Evolutionary conservation across 2,329 filamentous ascomycete genomes (phyloP), one percentile per base, ranked within the genome.

Genomic region (Claviceps sp.): DNA sequence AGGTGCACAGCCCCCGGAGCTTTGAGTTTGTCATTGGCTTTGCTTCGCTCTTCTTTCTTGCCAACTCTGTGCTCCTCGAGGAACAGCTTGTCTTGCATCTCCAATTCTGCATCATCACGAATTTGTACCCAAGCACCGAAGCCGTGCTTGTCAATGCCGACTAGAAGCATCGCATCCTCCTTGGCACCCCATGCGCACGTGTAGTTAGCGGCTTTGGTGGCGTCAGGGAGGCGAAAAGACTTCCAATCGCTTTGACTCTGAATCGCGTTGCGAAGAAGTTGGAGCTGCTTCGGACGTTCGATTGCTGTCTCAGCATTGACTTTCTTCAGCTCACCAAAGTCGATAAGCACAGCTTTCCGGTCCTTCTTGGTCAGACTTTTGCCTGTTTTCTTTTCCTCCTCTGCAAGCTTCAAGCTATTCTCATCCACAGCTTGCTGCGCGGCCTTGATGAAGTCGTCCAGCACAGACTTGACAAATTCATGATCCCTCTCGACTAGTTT

Each of bases 51-150:
- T 61, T 93, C 90, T 66, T 97, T 97, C 71, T 94, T 93, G 66
- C 95, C 93, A 17, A 97, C 91, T n/a, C 91, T 86, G 66, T 97
- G 90, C 67, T 98, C 94, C 65, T 98, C 93, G 1, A 98, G 72
- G 71, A 95, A 98, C 65, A 97, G 87, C 63, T 96, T 97, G 61
- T 95, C 89, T 1, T 74, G 72, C 71, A 98, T 83, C 8, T 82
- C 86, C 22, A 98, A 79, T 37, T 96, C 89, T 1, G 80, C 71
- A 62, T 98, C 93, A 60, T 98, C 93, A 6, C 93, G 84, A 61
- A 98, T 97, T 59, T 90, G 85, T 1, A 85, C 80, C 93, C 93
- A 98, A 2, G 91, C 90, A 52, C 94, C 94, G 63, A 95, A 97
- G 2, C 93, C 93, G 64, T 98, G 91, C 52, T 85, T 82, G 59